Evolutionary conservation across 768 basidiomycete genomes (phyloP).

Genomic region (Mrakia hoshinonis): DNA sequence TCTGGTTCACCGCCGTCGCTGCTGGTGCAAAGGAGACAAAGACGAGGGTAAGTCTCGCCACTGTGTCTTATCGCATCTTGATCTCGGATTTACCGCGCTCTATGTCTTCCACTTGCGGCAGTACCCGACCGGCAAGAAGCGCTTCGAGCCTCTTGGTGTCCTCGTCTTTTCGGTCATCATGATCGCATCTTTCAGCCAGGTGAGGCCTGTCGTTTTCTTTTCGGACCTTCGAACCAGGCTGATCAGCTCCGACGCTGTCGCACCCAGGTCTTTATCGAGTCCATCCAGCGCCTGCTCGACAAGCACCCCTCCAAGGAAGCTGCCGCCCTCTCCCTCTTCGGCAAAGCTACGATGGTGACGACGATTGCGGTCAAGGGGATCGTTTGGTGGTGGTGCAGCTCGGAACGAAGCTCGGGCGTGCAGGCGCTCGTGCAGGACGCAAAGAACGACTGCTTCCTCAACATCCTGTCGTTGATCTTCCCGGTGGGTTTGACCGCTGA

Average conservation of each 20-base stretch:
- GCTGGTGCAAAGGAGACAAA: conserved; percentile 9
- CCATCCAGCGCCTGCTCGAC: conserved; percentile 18
- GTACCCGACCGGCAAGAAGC: conserved; percentile 22
- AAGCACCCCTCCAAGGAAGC: conserved; percentile 10
- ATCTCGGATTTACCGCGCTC: background rate
- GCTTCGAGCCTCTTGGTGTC: conserved; percentile 23
- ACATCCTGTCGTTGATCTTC: conserved; percentile 23
- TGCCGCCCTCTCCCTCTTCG: conserved; percentile 13
- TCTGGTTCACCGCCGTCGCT: conserved; percentile 18
- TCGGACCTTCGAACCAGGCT: background rate
- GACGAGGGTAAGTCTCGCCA: conserved; percentile 1
- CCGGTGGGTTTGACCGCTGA: background rate
- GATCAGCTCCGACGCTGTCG: no score
- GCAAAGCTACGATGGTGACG: conserved; percentile 20
- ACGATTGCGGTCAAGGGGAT: conserved; percentile 15
- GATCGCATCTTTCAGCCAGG: conserved; percentile 2
- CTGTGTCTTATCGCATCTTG: background rate
- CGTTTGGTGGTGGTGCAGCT: conserved; percentile 8
- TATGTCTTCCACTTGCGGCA: background rate
- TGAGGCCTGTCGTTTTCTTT: background rate
- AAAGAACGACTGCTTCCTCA: conserved; percentile 28
- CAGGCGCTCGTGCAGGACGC: conserved; percentile 28
- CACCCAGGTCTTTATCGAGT: conserved; percentile 28
- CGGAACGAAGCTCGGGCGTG: conserved; percentile 10
- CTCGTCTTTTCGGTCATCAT: conserved; percentile 1